Percentiles rank a stretch among this genome's conserved stretches.
Conservation (phyloP, 306 rosid species). For the Vachellia pachyceras region DNA sequence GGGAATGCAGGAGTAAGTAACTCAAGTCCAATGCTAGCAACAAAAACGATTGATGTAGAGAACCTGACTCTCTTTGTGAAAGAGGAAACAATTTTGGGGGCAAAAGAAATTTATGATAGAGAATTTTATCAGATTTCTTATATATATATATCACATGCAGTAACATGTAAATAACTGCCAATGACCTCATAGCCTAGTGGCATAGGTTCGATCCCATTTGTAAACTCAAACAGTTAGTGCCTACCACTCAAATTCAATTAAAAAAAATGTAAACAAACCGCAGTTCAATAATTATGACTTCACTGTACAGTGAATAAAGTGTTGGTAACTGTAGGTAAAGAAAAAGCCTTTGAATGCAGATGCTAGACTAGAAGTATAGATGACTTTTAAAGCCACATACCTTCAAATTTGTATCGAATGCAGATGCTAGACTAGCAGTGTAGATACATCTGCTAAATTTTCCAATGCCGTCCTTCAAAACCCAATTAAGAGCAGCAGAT, state of each 20-base stretch:
- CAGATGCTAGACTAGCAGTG: constrained; percentile 88
- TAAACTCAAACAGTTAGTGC: no score
- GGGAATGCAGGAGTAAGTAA: constrained; percentile 84
- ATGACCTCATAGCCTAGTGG: no score
- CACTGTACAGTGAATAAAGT: constrained; percentile 33
- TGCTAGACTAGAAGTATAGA: background rate
- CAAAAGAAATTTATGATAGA: background rate
- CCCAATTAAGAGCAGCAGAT: constrained; percentile 95
- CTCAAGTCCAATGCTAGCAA: constrained; percentile 86
- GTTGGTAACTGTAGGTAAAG: constrained; percentile 29
- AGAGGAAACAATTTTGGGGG: constrained; percentile 12
- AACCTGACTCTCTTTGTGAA: constrained; percentile 87
- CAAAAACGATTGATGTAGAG: constrained; percentile 72
- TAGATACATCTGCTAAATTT: constrained; percentile 84
- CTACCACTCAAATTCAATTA: no score
- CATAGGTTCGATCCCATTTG: no score
- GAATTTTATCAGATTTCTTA: constrained; percentile 21
- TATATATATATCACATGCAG: background rate
- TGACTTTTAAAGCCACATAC: constrained; percentile 44
- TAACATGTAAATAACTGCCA: constrained; percentile 1
- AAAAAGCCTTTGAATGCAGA: constrained; percentile 3
- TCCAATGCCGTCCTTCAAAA: constrained; percentile 92
- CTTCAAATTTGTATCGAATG: constrained; percentile 92
- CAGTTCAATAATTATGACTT: constrained; percentile 45
- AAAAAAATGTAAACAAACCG: constrained; percentile 3